These are phyloP conservation scores for Fusarium illudens DNA, from an alignment of 2,329 filamentous ascomycete species.

Conservation along the genomic window DNA sequence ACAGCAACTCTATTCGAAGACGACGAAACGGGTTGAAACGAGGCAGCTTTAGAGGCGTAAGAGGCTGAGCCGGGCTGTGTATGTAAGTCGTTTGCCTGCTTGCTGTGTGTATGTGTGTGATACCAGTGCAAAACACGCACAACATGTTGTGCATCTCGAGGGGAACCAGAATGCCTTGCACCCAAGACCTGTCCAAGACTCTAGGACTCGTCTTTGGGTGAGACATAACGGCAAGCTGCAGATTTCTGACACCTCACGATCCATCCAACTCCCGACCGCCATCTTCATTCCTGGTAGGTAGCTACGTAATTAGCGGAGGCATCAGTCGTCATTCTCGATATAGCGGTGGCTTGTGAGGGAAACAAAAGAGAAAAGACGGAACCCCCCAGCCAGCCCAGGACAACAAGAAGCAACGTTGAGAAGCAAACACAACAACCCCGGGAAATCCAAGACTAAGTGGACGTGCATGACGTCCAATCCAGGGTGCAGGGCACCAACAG, in stretches of 20 bases:
- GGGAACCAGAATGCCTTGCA: not conserved
- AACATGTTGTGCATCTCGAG: not conserved
- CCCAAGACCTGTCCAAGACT: not conserved
- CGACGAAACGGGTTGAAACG: constrained; percentile 32
- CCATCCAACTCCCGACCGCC: constrained; percentile 11
- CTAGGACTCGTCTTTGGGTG: constrained; percentile 14
- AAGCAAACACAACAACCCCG: not conserved
- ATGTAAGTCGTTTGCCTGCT: constrained; percentile 8
- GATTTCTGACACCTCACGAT: constrained; percentile 22
- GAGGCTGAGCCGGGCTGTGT: constrained; percentile 27
- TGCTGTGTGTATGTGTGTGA: not conserved
- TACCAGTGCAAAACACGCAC: constrained; percentile 2
- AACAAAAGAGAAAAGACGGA: constrained; percentile 5
- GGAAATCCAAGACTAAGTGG: constrained; percentile 1
- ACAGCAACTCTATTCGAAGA: constrained; percentile 11
- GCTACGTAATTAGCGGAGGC: constrained; percentile 35
- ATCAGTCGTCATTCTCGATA: constrained; percentile 20
- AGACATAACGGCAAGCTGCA: constrained; percentile 26
- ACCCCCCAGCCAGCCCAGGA: not conserved
- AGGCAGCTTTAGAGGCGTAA: not conserved
- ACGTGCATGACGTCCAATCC: constrained; percentile 30
- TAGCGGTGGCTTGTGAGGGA: constrained; percentile 7
- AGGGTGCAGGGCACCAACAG: constrained; percentile 26
- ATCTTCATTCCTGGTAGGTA: constrained; percentile 6
- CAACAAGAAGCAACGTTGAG: constrained; percentile 25